Conservation (phyloP, 225 moss, liverwort and hornwort species). For the Bryum argenteum region DNA sequence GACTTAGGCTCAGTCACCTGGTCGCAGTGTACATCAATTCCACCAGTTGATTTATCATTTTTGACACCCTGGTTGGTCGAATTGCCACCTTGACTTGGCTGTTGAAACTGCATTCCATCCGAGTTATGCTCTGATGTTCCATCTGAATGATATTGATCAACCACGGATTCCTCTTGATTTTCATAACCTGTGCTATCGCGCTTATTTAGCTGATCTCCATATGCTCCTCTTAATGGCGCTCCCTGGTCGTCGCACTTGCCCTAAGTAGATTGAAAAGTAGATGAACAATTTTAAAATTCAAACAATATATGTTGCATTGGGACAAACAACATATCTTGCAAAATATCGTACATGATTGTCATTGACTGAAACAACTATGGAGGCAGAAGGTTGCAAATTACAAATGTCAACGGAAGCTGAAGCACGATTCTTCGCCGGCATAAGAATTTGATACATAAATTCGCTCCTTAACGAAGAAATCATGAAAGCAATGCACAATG, state of each 20-base stretch:
- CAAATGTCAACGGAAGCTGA: not conserved
- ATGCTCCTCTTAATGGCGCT: conserved; percentile 32
- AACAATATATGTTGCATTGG: not conserved
- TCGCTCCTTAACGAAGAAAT: not conserved
- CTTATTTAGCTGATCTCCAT: conserved; percentile 32
- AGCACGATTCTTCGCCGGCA: not conserved
- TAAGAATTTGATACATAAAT: not conserved
- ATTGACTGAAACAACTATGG: not conserved
- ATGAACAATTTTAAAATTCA: not conserved
- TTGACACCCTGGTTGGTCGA: not conserved
- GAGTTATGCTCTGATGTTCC: conserved; percentile 27
- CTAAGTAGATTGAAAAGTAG: conserved; percentile 17
- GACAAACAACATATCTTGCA: not conserved
- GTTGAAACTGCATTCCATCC: conserved; percentile 24
- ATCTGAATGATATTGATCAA: conserved; percentile 40
- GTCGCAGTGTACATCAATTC: not conserved
- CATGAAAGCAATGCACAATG: not conserved
- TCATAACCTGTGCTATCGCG: conserved; percentile 16
- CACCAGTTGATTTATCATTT: not conserved
- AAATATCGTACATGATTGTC: not conserved
- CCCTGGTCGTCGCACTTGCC: conserved; percentile 37
- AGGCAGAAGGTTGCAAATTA: not conserved
- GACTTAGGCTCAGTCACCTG: not conserved
- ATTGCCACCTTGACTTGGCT: conserved; percentile 14
- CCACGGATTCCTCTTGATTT: conserved; percentile 31